Conservation (phyloP, 2,329 filamentous ascomycete genomes). For the Ambrosiella beaveri region DNA sequence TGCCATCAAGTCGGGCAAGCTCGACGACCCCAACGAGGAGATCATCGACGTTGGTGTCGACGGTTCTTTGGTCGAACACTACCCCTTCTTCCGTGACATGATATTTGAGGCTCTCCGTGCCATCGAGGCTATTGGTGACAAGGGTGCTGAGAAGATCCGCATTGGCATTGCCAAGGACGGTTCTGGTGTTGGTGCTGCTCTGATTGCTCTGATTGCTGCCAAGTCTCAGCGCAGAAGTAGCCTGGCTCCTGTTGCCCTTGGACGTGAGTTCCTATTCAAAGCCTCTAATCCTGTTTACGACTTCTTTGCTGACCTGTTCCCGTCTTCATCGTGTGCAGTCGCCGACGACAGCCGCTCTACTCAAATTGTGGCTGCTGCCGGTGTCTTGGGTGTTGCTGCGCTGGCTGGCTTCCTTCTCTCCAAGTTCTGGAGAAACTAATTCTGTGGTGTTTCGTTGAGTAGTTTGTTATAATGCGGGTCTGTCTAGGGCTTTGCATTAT, state of each 20-base stretch:
- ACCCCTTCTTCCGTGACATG: constrained; percentile 79
- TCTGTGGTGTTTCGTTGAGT: constrained; percentile 4
- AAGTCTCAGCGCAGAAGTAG: constrained; percentile 11
- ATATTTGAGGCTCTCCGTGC: constrained; percentile 66
- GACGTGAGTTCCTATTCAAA: constrained; percentile 1
- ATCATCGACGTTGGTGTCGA: constrained; percentile 85
- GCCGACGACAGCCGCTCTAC: constrained; percentile 20
- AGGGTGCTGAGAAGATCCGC: constrained; percentile 68
- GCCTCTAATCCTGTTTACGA: background rate
- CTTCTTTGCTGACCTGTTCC: constrained; percentile 1
- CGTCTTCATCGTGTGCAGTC: constrained; percentile 14
- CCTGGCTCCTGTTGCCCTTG: constrained; percentile 8
- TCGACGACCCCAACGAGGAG: constrained; percentile 46
- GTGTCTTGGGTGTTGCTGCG: constrained; percentile 22
- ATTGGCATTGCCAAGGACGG: constrained; percentile 97
- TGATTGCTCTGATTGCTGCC: constrained; percentile 83
- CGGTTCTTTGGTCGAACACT: constrained; percentile 86
- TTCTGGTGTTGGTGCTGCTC: constrained; percentile 56
- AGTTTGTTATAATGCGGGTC: background rate
- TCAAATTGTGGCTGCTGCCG: constrained; percentile 20
- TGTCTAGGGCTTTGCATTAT: background rate
- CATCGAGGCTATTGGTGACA: constrained; percentile 58
- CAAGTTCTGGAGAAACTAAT: constrained; percentile 12
- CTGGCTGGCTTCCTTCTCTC: constrained; percentile 21
- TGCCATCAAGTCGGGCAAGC: constrained; percentile 60